Evolutionary conservation across 1,284 basidiomycete genomes (phyloP).

Genomic region (Ceratobasidium sp.): DNA sequence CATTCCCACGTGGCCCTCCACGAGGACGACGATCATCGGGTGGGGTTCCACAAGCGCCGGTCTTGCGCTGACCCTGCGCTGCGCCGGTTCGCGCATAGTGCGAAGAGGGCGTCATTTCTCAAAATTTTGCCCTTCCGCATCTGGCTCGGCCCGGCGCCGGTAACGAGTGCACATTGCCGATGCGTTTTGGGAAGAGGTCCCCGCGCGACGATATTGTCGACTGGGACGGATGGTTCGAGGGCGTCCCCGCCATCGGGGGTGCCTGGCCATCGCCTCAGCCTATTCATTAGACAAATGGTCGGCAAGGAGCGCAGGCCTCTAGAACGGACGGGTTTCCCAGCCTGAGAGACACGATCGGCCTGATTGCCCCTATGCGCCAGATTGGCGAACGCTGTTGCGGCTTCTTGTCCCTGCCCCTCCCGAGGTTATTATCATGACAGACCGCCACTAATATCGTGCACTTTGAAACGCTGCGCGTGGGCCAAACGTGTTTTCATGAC

Average conservation of each 20-base stretch:
- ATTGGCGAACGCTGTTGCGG: conserved; percentile 1
- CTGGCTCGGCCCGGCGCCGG: background rate
- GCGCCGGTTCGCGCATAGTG: background rate
- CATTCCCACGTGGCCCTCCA: conserved; percentile 37
- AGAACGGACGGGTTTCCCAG: conserved; percentile 29
- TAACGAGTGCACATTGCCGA: background rate
- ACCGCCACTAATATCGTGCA: background rate
- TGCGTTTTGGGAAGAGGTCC: conserved; percentile 6
- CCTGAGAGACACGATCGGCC: conserved; percentile 20
- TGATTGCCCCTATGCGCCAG: conserved; percentile 8
- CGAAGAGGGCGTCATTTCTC: background rate
- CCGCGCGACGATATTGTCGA: no score
- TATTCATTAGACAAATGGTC: conserved; percentile 5
- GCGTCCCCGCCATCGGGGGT: no score
- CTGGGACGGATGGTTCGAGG: no score
- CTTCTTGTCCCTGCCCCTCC: background rate
- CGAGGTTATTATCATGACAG: conserved; percentile 14
- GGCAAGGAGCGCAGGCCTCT: background rate
- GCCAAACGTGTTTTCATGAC: conserved; percentile 27
- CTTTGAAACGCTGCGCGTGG: conserved; percentile 12
- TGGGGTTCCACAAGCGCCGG: background rate
- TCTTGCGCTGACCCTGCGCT: background rate
- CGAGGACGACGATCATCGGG: conserved; percentile 44
- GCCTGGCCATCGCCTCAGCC: background rate
- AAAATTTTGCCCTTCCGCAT: no score